Percentiles rank a stretch among this genome's conserved stretches.
Conservation (phyloP, 306 rosid genomes). For the Glycine soja region DNA sequence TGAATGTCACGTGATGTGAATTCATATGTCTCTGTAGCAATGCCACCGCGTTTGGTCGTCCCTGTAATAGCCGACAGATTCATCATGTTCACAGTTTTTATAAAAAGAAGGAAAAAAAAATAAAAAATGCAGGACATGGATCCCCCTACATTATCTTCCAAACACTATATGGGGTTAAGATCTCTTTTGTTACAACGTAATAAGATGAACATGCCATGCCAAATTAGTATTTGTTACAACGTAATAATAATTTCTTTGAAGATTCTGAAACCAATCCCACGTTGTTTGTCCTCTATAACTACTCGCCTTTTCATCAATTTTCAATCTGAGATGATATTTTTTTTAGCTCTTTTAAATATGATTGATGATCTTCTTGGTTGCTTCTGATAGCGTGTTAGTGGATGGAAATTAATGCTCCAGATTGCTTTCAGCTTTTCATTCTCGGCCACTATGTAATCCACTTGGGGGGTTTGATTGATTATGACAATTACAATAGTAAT, state of each 20-base stretch:
- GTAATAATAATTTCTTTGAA: constrained; percentile 7
- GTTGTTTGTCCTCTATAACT: constrained; percentile 34
- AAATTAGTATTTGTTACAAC: neutral
- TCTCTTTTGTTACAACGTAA: constrained; percentile 12
- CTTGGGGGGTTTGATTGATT: constrained; percentile 41
- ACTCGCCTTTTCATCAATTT: neutral
- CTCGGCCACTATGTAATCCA: constrained; percentile 48
- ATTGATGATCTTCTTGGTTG: constrained; percentile 44
- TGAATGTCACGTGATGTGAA: too few relatives aligned
- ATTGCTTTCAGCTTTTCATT: constrained; percentile 46
- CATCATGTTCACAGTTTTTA: too few relatives aligned
- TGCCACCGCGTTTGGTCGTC: too few relatives aligned
- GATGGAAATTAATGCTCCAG: constrained; percentile 33
- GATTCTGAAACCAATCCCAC: constrained; percentile 34
- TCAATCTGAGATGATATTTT: too few relatives aligned
- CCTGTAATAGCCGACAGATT: too few relatives aligned
- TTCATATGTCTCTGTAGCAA: too few relatives aligned
- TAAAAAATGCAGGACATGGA: too few relatives aligned
- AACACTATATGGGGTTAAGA: neutral
- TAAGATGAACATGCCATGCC: neutral
- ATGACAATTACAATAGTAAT: constrained; percentile 21
- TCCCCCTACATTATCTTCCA: neutral
- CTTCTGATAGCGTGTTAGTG: constrained; percentile 37
- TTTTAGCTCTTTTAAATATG: neutral
- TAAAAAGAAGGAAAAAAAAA: too few relatives aligned